Evolutionary conservation across 129 eudicot species (phyloP), one percentile per base, ranked within the genome.

Genomic region (Centella asiatica): DNA sequence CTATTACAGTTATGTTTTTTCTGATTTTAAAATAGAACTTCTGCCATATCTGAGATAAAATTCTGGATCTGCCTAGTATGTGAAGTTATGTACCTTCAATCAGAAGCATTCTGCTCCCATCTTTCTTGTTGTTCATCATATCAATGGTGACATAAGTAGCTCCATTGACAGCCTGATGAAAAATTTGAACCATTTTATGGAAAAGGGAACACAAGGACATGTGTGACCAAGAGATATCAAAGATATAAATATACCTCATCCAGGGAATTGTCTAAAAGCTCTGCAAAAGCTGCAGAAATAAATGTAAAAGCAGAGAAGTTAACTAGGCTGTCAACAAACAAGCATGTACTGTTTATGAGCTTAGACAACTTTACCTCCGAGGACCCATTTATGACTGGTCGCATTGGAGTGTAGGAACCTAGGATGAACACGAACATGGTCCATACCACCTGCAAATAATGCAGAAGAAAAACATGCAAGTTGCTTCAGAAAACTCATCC

Each of bases 321-420:
- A 56, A 7, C 17, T 9, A 78, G 29, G 44, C 33, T 37, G 26
- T 47, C 27, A 65, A 29, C 54, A 46, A 6, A 55, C 27, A 51
- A 45, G 17, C 25, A 37, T 13, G 4, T n/a, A 22, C 47, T 17
- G 45, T 40, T 6, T n/a, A 7, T 42, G 57, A 36, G 44, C 64
- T 47, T 55, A 17, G 27, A 70, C 50, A 56, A 60, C 42, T 23
- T 66, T 81, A 92, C 99, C 99, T 29, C 99, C 99, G 84, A 92
- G 99, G 53, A 85, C 96, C 99, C 99, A 92, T 74, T 92, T 87
- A 81, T 92, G 99, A 71, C 99, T 92, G 61, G 99, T 92, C 40
- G 96, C 99, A 76, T 92, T 92, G 25, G 99, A 92, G 65, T 92
- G 96, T 33, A 92, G 70, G 68, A 92, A 92, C 75, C 78, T 80